Evolutionary conservation across 768 basidiomycete genomes (phyloP).

Genomic region (Leccinum olivaceopallidum): DNA sequence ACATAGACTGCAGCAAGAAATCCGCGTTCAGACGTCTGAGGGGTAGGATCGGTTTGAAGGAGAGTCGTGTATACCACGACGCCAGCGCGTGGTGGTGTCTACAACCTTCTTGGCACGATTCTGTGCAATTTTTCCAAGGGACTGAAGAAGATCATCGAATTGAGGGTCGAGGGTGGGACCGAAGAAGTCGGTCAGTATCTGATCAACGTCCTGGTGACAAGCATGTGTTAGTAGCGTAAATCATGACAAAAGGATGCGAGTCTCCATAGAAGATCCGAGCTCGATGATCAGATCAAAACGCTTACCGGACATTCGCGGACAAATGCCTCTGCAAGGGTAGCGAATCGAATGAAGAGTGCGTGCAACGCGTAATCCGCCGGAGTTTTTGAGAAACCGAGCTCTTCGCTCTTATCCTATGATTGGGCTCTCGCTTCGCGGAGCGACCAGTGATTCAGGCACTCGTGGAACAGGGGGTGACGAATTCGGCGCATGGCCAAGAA

Average conservation of each 20-base stretch:
- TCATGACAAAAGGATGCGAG: neutral
- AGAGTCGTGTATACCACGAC: conserved; percentile 70
- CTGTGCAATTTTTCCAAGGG: conserved; percentile 83
- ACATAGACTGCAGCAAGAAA: conserved; percentile 86
- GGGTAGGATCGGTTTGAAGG: conserved; percentile 38
- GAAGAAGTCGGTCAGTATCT: conserved; percentile 44
- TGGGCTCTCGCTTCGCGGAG: conserved; percentile 52
- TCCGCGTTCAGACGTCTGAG: conserved; percentile 56
- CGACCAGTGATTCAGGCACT: conserved; percentile 62
- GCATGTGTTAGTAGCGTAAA: conserved; percentile 2
- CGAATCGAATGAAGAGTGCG: conserved; percentile 86
- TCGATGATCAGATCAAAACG: conserved; percentile 6
- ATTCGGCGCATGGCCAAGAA: conserved; percentile 34
- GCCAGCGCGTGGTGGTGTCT: conserved; percentile 87
- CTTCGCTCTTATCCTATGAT: conserved; percentile 61
- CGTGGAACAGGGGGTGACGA: conserved; percentile 82
- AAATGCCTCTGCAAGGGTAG: conserved; percentile 73
- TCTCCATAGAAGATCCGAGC: neutral
- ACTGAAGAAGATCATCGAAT: conserved; percentile 81
- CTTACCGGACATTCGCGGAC: conserved; percentile 68
- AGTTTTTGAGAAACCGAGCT: conserved; percentile 67
- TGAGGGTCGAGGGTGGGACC: conserved; percentile 72
- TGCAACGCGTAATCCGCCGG: conserved; percentile 89
- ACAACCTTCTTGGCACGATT: conserved; percentile 83
- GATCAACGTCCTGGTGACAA: conserved; percentile 56